Evolutionary conservation across 1,284 basidiomycete genomes (phyloP).

Genomic region (Kwoniella shivajii): DNA sequence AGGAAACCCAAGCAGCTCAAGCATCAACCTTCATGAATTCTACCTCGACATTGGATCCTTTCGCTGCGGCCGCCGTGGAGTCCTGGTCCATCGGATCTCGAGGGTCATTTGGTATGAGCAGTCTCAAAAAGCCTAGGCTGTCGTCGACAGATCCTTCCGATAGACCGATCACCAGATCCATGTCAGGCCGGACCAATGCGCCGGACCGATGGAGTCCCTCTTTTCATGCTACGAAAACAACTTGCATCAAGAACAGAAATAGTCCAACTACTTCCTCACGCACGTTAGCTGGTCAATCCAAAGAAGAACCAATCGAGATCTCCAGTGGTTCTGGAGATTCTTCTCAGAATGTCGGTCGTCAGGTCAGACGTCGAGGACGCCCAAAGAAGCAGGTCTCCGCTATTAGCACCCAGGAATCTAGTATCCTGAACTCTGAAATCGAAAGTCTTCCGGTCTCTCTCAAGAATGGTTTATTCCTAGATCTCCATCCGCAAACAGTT

Average conservation of each 20-base stretch:
- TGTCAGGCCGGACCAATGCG: background rate
- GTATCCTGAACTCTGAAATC: too few relatives aligned
- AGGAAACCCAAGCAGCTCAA: background rate
- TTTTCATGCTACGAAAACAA: background rate
- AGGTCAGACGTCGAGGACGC: background rate
- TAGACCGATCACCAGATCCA: constrained; percentile 1
- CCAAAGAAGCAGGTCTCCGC: too few relatives aligned
- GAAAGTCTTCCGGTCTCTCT: too few relatives aligned
- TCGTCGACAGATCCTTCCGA: background rate
- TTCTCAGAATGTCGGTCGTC: background rate
- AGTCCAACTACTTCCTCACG: background rate
- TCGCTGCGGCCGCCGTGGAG: too few relatives aligned
- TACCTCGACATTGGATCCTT: background rate
- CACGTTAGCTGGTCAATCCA: background rate
- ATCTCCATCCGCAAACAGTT: too few relatives aligned
- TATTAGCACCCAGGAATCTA: too few relatives aligned
- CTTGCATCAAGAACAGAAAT: background rate
- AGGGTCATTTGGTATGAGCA: background rate
- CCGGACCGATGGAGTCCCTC: background rate
- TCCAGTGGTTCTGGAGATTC: background rate
- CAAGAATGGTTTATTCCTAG: too few relatives aligned
- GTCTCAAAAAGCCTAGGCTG: background rate
- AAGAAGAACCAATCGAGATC: background rate
- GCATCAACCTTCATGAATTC: background rate
- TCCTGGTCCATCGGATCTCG: too few relatives aligned